Evolutionary conservation across 495 filamentous ascomycete species (phyloP).

Genomic region (Oidiodendron maius): DNA sequence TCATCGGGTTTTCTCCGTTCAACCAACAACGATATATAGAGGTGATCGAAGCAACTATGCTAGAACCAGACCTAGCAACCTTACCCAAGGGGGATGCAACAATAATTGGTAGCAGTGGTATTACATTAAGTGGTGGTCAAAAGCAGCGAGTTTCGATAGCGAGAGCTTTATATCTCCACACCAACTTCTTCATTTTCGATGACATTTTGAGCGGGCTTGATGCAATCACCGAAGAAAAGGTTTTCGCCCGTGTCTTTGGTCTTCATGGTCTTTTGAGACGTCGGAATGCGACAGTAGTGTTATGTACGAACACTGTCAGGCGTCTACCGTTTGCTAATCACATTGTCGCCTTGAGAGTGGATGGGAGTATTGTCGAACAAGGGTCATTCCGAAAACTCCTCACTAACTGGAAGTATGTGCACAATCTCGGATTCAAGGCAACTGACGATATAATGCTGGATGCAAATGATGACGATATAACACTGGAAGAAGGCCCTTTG

Average conservation of each 20-base stretch:
- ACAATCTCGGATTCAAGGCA: not conserved
- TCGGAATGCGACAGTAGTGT: constrained; percentile 35
- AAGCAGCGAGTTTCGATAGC: constrained; percentile 52
- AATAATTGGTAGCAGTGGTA: constrained; percentile 49
- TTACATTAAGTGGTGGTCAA: constrained; percentile 50
- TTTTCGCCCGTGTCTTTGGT: constrained; percentile 51
- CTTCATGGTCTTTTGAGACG: constrained; percentile 44
- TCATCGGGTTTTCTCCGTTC: constrained; percentile 46
- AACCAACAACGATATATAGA: constrained; percentile 22
- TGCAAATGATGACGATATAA: not conserved
- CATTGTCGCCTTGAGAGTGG: constrained; percentile 43
- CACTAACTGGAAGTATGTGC: not conserved
- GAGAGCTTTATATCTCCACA: constrained; percentile 51
- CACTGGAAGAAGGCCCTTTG: not conserved
- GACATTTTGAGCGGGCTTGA: constrained; percentile 61
- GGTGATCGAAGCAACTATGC: constrained; percentile 21
- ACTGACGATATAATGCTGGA: not conserved
- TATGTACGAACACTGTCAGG: constrained; percentile 28
- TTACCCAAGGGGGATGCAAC: constrained; percentile 45
- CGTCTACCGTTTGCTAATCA: constrained; percentile 45
- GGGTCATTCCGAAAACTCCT: constrained; percentile 39
- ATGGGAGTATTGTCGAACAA: constrained; percentile 40
- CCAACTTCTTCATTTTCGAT: constrained; percentile 49
- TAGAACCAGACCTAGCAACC: constrained; percentile 27
- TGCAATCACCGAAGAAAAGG: constrained; percentile 50